phyloP scores from a whole-genome alignment of 495 filamentous ascomycete genomes.

The Hypomontagnella monticulosa region DNA sequence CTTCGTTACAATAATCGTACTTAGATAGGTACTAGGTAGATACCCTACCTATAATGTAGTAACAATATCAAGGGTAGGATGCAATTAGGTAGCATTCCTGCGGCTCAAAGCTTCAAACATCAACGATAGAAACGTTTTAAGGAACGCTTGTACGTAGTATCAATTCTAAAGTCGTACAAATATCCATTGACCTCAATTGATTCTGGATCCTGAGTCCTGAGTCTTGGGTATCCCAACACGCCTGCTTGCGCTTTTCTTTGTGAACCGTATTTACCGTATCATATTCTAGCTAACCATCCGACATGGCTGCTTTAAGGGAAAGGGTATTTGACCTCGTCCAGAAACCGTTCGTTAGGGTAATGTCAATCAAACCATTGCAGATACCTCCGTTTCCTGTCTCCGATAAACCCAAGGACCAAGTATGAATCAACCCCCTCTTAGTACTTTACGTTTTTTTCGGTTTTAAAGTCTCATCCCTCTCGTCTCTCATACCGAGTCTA shows the following conservation, averaged over 20 bases:
- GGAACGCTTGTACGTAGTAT: constrained; percentile 1
- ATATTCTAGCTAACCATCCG: constrained; percentile 8
- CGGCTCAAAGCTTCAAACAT: constrained; percentile 25
- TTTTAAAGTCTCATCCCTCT: not conserved
- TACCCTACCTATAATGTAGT: constrained; percentile 2
- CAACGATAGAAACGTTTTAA: not conserved
- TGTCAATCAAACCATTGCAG: constrained; percentile 23
- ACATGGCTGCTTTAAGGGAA: constrained; percentile 14
- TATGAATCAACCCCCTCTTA: constrained; percentile 11
- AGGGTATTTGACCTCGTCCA: constrained; percentile 23
- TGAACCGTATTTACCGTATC: not conserved
- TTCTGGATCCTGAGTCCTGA: constrained; percentile 27
- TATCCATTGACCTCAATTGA: constrained; percentile 17
- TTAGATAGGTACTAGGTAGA: not conserved
- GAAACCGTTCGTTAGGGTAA: constrained; percentile 10
- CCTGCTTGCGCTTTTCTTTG: not conserved
- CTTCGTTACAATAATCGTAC: not conserved
- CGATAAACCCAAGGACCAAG: constrained; percentile 6
- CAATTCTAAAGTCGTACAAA: constrained; percentile 4
- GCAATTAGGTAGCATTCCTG: constrained; percentile 27
- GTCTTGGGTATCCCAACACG: constrained; percentile 37
- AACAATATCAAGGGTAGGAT: no score
- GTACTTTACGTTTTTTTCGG: constrained; percentile 2
- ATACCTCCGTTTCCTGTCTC: constrained; percentile 4
- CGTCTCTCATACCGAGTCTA: constrained; percentile 16